A percentile compares a stretch with the other conserved stretches of the same genome.
Conservation (phyloP, 2,329 filamentous ascomycete species). For the Phialophora verrucosa region DNA sequence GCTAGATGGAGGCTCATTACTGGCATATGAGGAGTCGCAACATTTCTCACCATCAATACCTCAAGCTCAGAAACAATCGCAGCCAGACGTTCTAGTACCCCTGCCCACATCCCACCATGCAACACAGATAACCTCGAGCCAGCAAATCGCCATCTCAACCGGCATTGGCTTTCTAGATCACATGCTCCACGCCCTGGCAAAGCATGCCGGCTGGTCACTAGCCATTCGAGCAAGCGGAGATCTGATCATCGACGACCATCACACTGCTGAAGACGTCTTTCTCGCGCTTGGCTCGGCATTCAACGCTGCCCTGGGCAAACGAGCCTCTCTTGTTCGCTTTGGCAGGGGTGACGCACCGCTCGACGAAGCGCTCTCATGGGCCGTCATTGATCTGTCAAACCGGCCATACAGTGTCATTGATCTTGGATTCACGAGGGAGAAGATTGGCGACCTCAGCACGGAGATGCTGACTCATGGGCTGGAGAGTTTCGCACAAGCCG, state of each 20-base stretch:
- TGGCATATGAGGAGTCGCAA: constrained; percentile 35
- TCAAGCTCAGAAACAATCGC: constrained; percentile 45
- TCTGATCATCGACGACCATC: constrained; percentile 97
- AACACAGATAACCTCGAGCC: constrained; percentile 79
- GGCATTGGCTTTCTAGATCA: constrained; percentile 98
- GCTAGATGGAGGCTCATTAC: constrained; percentile 76
- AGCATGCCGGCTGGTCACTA: constrained; percentile 94
- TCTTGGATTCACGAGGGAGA: constrained; percentile 84
- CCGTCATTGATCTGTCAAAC: constrained; percentile 93
- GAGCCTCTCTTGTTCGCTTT: constrained; percentile 84
- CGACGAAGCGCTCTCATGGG: constrained; percentile 91
- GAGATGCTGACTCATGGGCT: constrained; percentile 98
- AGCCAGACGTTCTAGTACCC: constrained; percentile 53
- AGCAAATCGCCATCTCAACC: constrained; percentile 85
- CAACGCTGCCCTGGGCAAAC: constrained; percentile 75
- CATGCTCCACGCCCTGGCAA: constrained; percentile 96
- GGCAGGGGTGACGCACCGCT: constrained; percentile 91
- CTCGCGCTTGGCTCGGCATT: constrained; percentile 89
- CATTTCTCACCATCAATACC: constrained; percentile 35
- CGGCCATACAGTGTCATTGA: constrained; percentile 85
- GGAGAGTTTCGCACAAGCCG: constrained; percentile 89
- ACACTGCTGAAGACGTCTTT: constrained; percentile 95
- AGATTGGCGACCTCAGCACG: constrained; percentile 87
- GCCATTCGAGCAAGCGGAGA: constrained; percentile 83
- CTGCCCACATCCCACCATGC: constrained; percentile 69